Base-by-base conservation (phyloP, 1,139 yeast genomes). In the Kurtzmaniella quercitrusa region DNA sequence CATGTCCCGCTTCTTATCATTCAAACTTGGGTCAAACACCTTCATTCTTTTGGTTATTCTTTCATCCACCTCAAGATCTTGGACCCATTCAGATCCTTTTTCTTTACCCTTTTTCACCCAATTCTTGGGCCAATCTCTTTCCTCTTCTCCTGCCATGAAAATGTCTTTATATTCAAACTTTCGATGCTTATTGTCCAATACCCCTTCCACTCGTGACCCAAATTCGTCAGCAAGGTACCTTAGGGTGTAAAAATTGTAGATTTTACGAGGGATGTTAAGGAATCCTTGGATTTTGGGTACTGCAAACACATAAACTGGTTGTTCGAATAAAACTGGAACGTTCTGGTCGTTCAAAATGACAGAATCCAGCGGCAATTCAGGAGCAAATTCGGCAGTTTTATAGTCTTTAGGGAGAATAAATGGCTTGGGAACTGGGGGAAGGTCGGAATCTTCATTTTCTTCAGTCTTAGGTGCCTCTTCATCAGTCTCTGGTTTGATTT, bases 21-120 rank as follows among this genome's bases (percentile, higher is more conserved):
- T 36, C 14, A 25, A 25, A 19, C 17, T 15, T 34, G 50, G 51
- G 31, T 69, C 72, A 58, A 75, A 86, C 3, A 85, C 84, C 46
- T 71, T 66, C 65, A 89, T 62, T 49, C 80, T 67, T 17, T 65
- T 60, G 12, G 77, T 65, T 21, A 93, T 78, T 49, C 96, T 68
- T 14, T 78, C 80, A 58, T 93, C 98, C 21, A 79, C 79, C 14
- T 63, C 71, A 45, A 90, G 67, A 18, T 85, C 93, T 59, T 82
- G 82, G 44, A 85, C 82, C 98, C 98, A 93, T 60, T 91, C 98
- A 48, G 95, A 85, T 37, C 77, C 68, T 55, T 80, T 83, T 45
- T 79, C 85, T 41, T 66, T 59, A 15, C 95, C 96, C 50, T 72
- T 75, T 50, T 79, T 75, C 38, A 87, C 85, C 96, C 97, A 94